Conservation (phyloP, 2,329 filamentous ascomycete species). For the Endocalyx cinctus region DNA sequence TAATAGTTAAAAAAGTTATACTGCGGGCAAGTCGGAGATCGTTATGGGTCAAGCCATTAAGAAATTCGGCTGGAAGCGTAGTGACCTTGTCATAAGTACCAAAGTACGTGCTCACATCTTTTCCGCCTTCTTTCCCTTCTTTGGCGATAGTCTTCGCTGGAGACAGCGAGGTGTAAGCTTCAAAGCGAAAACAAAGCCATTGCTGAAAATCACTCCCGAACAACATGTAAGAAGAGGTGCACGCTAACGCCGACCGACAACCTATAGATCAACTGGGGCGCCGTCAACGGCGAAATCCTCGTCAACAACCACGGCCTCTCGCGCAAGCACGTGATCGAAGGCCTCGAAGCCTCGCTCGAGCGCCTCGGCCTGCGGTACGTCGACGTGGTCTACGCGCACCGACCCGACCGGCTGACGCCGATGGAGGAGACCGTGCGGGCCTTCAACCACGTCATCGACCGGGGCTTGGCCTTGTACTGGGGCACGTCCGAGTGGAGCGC, state of each 20-base stretch:
- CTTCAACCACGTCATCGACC: constrained; percentile 45
- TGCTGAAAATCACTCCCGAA: too few relatives aligned
- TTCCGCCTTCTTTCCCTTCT: constrained; percentile 20
- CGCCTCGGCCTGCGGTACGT: constrained; percentile 63
- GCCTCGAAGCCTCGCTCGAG: constrained; percentile 51
- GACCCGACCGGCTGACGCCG: constrained; percentile 52
- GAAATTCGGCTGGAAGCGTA: constrained; percentile 47
- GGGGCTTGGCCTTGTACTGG: constrained; percentile 61
- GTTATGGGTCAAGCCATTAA: constrained; percentile 49
- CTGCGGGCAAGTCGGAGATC: constrained; percentile 43
- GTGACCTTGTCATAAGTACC: constrained; percentile 50
- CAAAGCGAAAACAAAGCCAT: too few relatives aligned
- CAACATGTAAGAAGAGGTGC: too few relatives aligned
- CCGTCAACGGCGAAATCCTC: constrained; percentile 18
- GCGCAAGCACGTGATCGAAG: constrained; percentile 51
- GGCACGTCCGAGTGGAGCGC: constrained; percentile 59
- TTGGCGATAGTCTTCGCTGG: constrained; percentile 36
- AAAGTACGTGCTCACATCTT: constrained; percentile 31
- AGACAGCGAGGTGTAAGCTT: too few relatives aligned
- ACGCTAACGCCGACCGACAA: neutral
- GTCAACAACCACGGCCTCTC: constrained; percentile 44
- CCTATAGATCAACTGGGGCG: constrained; percentile 28
- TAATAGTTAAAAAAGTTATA: too few relatives aligned
- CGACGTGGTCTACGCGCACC: constrained; percentile 59
- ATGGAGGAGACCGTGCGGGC: constrained; percentile 59